Percentiles rank a stretch among this genome's conserved stretches.
Conservation (phyloP, 2,329 filamentous ascomycete species). For the Hirsutella rhossiliensis region DNA sequence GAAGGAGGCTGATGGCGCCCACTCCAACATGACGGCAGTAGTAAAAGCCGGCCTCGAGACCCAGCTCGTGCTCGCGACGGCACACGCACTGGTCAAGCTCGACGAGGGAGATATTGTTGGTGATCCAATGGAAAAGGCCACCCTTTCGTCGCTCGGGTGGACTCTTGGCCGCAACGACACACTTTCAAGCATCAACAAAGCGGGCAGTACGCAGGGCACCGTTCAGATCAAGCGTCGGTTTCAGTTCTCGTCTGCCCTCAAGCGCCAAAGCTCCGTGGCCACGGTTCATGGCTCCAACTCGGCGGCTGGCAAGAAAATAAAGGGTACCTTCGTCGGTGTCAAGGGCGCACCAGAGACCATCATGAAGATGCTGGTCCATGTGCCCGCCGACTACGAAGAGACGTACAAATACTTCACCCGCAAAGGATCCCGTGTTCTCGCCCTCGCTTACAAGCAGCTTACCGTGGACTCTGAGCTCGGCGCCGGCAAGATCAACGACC, state of each 20-base stretch:
- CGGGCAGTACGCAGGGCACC: constrained; percentile 39
- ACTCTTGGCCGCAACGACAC: constrained; percentile 80
- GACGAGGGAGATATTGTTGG: constrained; percentile 96
- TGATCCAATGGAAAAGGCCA: constrained; percentile 98
- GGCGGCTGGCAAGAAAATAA: constrained; percentile 62
- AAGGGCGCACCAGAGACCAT: constrained; percentile 98
- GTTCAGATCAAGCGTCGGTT: constrained; percentile 95
- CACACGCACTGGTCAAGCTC: constrained; percentile 88
- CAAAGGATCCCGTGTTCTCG: constrained; percentile 87
- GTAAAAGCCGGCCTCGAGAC: constrained; percentile 65
- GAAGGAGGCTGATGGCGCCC: constrained; percentile 66
- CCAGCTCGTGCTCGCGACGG: constrained; percentile 84
- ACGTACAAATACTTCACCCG: constrained; percentile 97
- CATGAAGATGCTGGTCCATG: constrained; percentile 74
- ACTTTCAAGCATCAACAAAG: constrained; percentile 48
- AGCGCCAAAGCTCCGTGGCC: constrained; percentile 90
- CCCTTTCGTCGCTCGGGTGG: constrained; percentile 81
- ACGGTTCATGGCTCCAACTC: constrained; percentile 63
- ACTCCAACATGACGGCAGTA: constrained; percentile 65
- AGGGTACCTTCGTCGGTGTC: constrained; percentile 83
- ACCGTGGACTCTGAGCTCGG: constrained; percentile 72
- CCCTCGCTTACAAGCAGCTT: constrained; percentile 87
- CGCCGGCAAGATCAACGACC: constrained; percentile 75
- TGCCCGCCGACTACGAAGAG: constrained; percentile 86
- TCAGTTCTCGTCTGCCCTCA: constrained; percentile 94